A percentile compares a stretch with the other conserved stretches of the same genome.
These are phyloP conservation scores for Martensiomyces pterosporus DNA, from an alignment of 192 early-diverging fungal species.

Conservation along the genomic window DNA sequence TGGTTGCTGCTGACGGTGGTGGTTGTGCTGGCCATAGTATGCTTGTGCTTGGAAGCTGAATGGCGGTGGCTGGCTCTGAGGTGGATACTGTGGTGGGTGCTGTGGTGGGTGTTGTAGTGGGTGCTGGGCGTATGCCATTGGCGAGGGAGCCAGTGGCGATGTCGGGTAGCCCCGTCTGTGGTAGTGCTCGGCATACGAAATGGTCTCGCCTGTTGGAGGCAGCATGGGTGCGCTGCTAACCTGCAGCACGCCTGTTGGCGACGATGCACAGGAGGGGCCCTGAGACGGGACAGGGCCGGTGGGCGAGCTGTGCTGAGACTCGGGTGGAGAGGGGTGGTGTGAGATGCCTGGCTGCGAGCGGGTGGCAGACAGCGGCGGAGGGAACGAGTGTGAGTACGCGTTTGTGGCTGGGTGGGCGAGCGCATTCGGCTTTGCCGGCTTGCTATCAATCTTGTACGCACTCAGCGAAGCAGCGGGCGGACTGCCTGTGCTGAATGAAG, in stretches of 20 bases:
- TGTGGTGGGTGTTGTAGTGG: slow-evolving; percentile 5
- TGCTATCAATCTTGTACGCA: slow-evolving; percentile 23
- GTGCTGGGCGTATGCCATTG: slow-evolving; percentile 4
- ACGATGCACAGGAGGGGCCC: slow-evolving; percentile 5
- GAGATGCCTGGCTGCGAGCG: slow-evolving; percentile 20
- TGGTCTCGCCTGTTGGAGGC: slow-evolving; percentile 13
- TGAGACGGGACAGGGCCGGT: slow-evolving; percentile 7
- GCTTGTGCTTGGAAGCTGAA: no score
- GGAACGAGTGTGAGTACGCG: slow-evolving; percentile 9
- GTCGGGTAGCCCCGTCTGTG: slow-evolving; percentile 8
- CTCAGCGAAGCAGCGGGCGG: slow-evolving; percentile 24
- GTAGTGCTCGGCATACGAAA: slow-evolving; percentile 11
- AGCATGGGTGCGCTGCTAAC: slow-evolving; percentile 9
- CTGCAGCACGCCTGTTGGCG: slow-evolving; percentile 2
- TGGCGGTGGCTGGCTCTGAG: slow-evolving; percentile 4
- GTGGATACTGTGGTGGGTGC: slow-evolving; percentile 13
- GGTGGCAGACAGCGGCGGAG: slow-evolving; percentile 31
- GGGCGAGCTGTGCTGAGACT: slow-evolving; percentile 30
- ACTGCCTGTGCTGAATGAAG: slow-evolving; percentile 14
- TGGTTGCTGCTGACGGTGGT: slow-evolving; percentile 11
- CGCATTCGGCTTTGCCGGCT: not conserved
- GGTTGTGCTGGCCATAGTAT: no score
- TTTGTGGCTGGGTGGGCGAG: slow-evolving; percentile 3
- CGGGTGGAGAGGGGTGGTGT: slow-evolving; percentile 33
- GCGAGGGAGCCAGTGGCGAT: slow-evolving; percentile 12